Evolutionary conservation across 75 land plant species (phyloP), one percentile per base, ranked within the genome.

Genomic region (Sequoiadendron giganteum): DNA sequence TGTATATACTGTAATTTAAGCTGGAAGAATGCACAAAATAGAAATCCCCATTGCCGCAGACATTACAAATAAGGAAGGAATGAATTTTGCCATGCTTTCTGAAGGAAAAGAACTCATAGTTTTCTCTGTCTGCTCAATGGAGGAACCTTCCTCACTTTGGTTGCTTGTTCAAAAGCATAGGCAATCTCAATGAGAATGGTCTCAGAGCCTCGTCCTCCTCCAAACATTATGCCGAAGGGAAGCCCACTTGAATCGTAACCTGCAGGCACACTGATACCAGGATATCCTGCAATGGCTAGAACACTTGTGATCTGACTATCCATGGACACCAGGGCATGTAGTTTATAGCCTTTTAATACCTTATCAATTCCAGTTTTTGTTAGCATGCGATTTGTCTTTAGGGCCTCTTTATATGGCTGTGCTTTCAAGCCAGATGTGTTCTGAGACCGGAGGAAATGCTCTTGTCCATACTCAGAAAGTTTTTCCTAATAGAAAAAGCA

Each of bases 121-220:
- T 72, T 73, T 73, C 13, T 49, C 13, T 77, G 7, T 38, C 16
- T 38, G 38, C 8, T 43, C 10, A 42, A 15, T 25, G 28, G 9
- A 8, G 96, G 96, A 32, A 93, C 93, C 86, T 88, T 92, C 61
- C 96, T 77, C 7, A 90, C 72, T 77, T 65, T 85, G 2, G 94
- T 95, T 32, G 96, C 95, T 85, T 94, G 95, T 82, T 95, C 96
- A 86, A 94, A 94, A 48, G 86, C 93, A 90, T 91, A 95, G 86
- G 96, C 92, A 86, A 94, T 90, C 87, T 95, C 94, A 36, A 95
- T 94, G 45, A 95, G 88, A 75, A 70, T 79, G 13, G 84, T 52
- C 78, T 92, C 90, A 3, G 90, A 78, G 4, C 89, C 91, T 65
- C 55, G 85, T 10, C 68, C 38, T 5, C 93, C 93, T 16, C 83